Evolutionary conservation across 139 green algal genomes (phyloP), one percentile per base, ranked within the genome.

Genomic region (Chloropicon primus): DNA sequence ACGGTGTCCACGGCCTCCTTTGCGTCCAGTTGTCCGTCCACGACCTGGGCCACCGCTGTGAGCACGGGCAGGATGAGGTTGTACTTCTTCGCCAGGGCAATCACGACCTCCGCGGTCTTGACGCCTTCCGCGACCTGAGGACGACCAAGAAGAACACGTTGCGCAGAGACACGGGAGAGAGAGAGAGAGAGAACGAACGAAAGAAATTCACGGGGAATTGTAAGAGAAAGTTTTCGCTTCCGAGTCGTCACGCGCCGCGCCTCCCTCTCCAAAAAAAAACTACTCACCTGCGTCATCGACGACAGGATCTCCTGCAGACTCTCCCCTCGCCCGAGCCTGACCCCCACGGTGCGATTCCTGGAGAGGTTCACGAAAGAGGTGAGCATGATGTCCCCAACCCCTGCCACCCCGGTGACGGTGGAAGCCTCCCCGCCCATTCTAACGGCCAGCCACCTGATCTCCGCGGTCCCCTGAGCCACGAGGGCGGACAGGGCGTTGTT

Each of bases 341-440:
- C 86, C 2, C 95, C 95, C 26, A 96, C 90, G 17, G 85, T 85
- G 72, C 94, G 87, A 85, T 99, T 99, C 75, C 95, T 89, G 0
- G 87, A 95, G 10, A 98, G 87, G 80, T 82, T 88, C 23, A 96
- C 95, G 77, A 98, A 99, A 87, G 94, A 99, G 2, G 95, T 98
- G 71, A 99, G 90, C 93, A 98, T 98, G 84, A 99, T 98, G 86
- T 99, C 95, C 0, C 95, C 95, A 73, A 98, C 85, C 0, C 95
- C 95, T 23, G 90, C 93, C 28, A 98, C 75, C 0, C 95, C 95
- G 17, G 84, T 86, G 26, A 99, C 85, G 1, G 95, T 99, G 21
- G 87, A 89, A 1, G 92, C 79, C 79, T 94, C 93, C 53, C 91
- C 95, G 2, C 95, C 95, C 89, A 97, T 94, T 81, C 95, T 93